A percentile compares a stretch with the other conserved stretches of the same genome.
Conservation (phyloP, 2,329 filamentous ascomycete genomes). For the Thielaviopsis punctulata region DNA sequence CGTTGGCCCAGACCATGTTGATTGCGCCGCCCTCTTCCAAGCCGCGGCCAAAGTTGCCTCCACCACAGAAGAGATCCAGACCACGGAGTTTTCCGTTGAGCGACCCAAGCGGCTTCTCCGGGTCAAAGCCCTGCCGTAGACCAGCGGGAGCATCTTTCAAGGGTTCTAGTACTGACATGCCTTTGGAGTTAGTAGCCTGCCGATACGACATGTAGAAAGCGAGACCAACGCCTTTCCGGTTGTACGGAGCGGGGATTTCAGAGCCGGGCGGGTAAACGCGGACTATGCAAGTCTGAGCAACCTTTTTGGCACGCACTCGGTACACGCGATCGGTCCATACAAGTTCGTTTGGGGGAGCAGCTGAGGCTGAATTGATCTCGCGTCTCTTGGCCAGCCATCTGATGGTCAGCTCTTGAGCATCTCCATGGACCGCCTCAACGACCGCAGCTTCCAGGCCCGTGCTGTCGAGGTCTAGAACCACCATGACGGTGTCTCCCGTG, state of each 20-base stretch:
- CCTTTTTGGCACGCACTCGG: constrained; percentile 20
- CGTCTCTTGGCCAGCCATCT: constrained; percentile 3
- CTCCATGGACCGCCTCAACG: constrained; percentile 24
- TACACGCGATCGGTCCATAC: constrained; percentile 33
- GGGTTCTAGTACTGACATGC: constrained; percentile 15
- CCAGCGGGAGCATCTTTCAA: constrained; percentile 20
- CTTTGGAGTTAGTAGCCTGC: not conserved
- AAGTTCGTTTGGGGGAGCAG: constrained; percentile 37
- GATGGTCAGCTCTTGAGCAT: constrained; percentile 1
- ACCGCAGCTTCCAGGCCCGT: constrained; percentile 42
- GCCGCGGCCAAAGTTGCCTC: constrained; percentile 60
- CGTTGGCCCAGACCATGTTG: constrained; percentile 49
- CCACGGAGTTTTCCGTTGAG: constrained; percentile 30
- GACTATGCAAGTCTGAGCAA: constrained; percentile 42
- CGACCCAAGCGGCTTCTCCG: not conserved
- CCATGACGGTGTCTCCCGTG: constrained; percentile 44
- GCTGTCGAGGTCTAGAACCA: constrained; percentile 17
- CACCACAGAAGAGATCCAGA: constrained; percentile 61
- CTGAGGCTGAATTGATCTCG: not conserved
- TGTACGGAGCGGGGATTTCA: constrained; percentile 43
- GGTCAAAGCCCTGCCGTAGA: constrained; percentile 35
- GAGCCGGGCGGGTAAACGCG: constrained; percentile 31
- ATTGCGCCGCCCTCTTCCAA: constrained; percentile 55
- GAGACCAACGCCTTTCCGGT: constrained; percentile 45
- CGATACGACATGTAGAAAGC: constrained; percentile 43